These are phyloP conservation scores for Knufia fluminis DNA, from an alignment of 2,329 filamentous ascomycete genomes.

Conservation along the genomic window DNA sequence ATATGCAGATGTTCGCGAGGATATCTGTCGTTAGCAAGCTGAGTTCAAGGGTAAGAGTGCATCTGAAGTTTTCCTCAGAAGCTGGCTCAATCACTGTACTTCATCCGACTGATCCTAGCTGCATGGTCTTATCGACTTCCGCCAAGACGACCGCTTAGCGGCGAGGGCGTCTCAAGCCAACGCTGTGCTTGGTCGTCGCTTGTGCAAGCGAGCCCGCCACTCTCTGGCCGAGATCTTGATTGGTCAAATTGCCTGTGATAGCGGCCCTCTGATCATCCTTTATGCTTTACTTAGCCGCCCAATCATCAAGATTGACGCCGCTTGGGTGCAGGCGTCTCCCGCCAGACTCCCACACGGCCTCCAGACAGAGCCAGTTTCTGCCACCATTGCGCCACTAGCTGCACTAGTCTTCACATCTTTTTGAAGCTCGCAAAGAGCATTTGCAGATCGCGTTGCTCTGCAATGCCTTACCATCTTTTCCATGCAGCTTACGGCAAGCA, in stretches of 20 bases:
- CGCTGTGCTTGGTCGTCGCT: too few relatives aligned
- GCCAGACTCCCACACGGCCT: neutral
- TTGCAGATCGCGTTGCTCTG: neutral
- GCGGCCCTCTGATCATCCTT: neutral
- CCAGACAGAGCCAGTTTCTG: neutral
- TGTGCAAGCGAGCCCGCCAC: constrained; percentile 4
- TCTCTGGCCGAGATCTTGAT: neutral
- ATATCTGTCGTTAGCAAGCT: too few relatives aligned
- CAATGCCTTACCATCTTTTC: neutral
- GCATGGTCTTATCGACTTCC: neutral
- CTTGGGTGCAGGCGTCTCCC: constrained; percentile 1
- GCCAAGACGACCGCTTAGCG: neutral
- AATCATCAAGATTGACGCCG: neutral
- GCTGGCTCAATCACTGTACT: neutral
- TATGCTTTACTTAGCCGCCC: neutral
- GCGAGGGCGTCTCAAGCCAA: too few relatives aligned
- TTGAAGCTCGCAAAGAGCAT: too few relatives aligned
- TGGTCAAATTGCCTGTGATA: neutral
- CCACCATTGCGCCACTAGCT: too few relatives aligned
- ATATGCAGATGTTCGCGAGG: too few relatives aligned
- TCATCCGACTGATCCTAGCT: neutral
- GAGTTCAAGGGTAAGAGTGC: too few relatives aligned
- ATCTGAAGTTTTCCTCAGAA: too few relatives aligned
- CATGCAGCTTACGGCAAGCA: neutral
- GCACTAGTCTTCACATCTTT: too few relatives aligned